A percentile compares a stretch with the other conserved stretches of the same genome.
Evolutionary conservation across 1,284 basidiomycete genomes (phyloP).

Genomic region (Melampsora abietis-canadensis): DNA sequence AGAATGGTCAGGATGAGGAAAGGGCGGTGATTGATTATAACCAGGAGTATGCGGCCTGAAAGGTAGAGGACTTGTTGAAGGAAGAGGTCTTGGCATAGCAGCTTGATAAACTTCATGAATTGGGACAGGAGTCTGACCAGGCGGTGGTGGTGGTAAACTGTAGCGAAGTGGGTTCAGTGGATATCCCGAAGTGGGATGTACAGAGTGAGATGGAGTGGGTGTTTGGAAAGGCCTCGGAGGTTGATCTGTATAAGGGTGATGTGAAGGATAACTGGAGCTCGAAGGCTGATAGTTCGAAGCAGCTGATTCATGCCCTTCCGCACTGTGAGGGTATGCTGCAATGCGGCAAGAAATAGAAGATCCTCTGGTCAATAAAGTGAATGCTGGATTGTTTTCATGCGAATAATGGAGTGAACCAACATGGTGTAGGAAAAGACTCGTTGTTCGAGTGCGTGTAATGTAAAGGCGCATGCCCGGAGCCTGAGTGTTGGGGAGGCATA

Average conservation of each 20-base stretch:
- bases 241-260: conserved; percentile 24
- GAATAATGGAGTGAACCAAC: not conserved
- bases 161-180: conserved; percentile 1
- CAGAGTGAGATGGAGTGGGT: conserved; percentile 3
- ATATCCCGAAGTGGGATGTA: conserved; percentile 10
- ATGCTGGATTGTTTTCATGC: conserved; percentile 6
- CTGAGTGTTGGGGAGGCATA: not conserved
- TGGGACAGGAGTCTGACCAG: conserved; percentile 35
- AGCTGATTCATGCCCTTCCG: not conserved
- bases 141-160: conserved; percentile 39
- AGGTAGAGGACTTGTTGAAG: conserved; percentile 7
- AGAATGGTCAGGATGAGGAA: conserved; percentile 6
- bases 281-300: conserved; percentile 8
- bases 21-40: conserved; percentile 9
- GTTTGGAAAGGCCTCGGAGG: conserved; percentile 4
- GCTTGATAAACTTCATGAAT: conserved; percentile 37
- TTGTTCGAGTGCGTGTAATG: conserved; percentile 1
- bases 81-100: conserved; percentile 14
- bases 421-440: not conserved
- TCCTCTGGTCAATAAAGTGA: not conserved
- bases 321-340: not conserved
- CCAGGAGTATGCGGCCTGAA: conserved; percentile 4
- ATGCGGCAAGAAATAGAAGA: not conserved
- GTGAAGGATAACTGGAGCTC: not conserved
- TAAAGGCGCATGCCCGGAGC: not conserved